Percentiles rank a stretch among this genome's conserved stretches.
These are phyloP conservation scores for Sordaria brevicollis DNA, from an alignment of 495 filamentous ascomycete species.

Conservation along the genomic window DNA sequence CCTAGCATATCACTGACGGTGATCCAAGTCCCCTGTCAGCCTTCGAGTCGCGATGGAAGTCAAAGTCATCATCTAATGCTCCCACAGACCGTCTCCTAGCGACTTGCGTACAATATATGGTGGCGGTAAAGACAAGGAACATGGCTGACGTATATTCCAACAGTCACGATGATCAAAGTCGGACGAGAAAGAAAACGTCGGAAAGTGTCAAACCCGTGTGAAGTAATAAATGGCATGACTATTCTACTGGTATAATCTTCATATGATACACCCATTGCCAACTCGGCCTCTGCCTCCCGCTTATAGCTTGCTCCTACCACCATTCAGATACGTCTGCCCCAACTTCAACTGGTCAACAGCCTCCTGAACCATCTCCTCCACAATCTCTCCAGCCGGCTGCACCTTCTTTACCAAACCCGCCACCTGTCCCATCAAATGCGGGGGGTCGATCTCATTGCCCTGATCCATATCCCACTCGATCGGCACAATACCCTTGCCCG, in stretches of 20 bases:
- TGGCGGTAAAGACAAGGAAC: too few species aligned
- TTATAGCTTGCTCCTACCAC: slow-evolving; percentile 30
- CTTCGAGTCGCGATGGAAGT: background rate
- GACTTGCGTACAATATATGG: background rate
- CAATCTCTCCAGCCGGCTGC: slow-evolving; percentile 70
- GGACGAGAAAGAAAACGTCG: background rate
- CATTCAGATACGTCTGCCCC: slow-evolving; percentile 39
- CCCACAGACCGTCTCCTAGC: background rate
- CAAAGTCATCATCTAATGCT: background rate
- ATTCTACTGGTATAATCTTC: too few species aligned
- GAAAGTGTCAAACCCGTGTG: background rate
- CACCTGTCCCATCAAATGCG: slow-evolving; percentile 91
- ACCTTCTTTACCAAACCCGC: slow-evolving; percentile 63
- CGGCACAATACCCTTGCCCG: slow-evolving; percentile 63
- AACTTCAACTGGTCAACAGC: slow-evolving; percentile 58
- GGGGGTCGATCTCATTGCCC: slow-evolving; percentile 65
- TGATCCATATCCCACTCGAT: slow-evolving; percentile 69
- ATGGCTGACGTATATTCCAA: too few species aligned
- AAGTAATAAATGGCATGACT: too few species aligned
- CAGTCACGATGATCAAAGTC: background rate
- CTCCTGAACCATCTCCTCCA: slow-evolving; percentile 77
- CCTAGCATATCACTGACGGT: background rate
- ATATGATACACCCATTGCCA: background rate
- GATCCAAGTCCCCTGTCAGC: background rate
- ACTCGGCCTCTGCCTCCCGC: background rate